Evolutionary conservation across 495 filamentous ascomycete genomes (phyloP).

Genomic region (Neurospora sp.): DNA sequence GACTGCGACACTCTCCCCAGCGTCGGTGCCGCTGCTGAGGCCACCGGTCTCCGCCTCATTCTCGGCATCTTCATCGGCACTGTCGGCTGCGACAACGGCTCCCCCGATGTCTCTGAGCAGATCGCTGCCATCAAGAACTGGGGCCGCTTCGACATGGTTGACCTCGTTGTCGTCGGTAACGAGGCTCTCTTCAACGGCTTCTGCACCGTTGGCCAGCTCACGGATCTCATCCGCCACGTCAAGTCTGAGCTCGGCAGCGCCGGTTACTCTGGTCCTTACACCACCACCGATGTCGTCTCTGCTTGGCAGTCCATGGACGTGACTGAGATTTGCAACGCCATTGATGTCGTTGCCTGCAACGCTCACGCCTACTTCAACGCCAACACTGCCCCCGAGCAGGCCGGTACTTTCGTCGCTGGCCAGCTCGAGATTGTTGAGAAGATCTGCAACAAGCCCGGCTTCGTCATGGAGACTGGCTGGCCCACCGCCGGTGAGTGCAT

Average conservation of each 20-base stretch:
- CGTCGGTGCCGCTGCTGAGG: slow-evolving; percentile 54
- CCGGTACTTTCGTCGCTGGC: slow-evolving; percentile 59
- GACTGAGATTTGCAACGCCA: slow-evolving; percentile 51
- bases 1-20: slow-evolving; percentile 74
- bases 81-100: slow-evolving; percentile 42
- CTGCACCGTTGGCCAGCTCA: slow-evolving; percentile 50
- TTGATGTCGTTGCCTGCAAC: slow-evolving; percentile 76
- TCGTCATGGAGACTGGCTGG: slow-evolving; percentile 90
- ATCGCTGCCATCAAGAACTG: slow-evolving; percentile 60
- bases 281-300: slow-evolving; percentile 78
- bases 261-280: slow-evolving; percentile 67
- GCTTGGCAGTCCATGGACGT: slow-evolving; percentile 49
- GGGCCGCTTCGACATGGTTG: slow-evolving; percentile 64
- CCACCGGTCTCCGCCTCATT: slow-evolving; percentile 64
- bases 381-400: slow-evolving; percentile 44
- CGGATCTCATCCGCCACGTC: slow-evolving; percentile 51
- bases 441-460: slow-evolving; percentile 57
- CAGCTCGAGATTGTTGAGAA: slow-evolving; percentile 56
- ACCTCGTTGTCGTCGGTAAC: slow-evolving; percentile 80
- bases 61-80: slow-evolving; percentile 73
- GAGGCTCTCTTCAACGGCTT: slow-evolving; percentile 70
- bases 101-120: slow-evolving; percentile 50
- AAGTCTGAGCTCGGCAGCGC: slow-evolving; percentile 49
- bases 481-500: slow-evolving; percentile 59
- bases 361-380: slow-evolving; percentile 92